Base-by-base conservation (phyloP, 192 early-diverging fungal species). In the Coemansia sp. region DNA sequence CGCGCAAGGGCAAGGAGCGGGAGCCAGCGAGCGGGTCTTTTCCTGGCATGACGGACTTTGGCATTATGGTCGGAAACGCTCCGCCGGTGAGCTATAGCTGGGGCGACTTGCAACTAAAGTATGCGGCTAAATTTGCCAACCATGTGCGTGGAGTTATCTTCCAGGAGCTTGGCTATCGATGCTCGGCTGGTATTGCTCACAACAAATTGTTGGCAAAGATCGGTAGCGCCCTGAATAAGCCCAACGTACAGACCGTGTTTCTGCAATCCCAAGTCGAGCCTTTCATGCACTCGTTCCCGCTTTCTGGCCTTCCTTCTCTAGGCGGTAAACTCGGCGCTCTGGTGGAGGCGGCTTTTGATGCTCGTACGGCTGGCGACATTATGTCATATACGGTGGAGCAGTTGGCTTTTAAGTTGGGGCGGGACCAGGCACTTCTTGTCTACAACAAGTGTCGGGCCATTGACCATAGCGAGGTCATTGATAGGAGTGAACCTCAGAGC, bases 121-220 rank as follows among this genome's bases (percentile, higher is more conserved):
- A 91, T 24, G 95, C 87, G 0, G 92, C 94, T 1, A 74, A 83
- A 13, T 71, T 95, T 53, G 85, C 88, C 33, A 71, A 68, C 14
- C 78, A 90, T 34, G 85, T 96, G 28, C 86, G 96, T 28, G 13
- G 39, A 21, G 60, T 69, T 13, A 66, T 97, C 13, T 84, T 71
- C 18, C 74, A 85, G 23, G 88, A 92, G 64, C 84, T 95, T 0
- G 81, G 86, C 3, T 95, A 92, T 62, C 93, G 90, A 0, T 93
- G 93, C 26, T 92, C 91, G 6, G 87, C 89, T 14, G 90, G 89
- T 8, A 87, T 98, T 24, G 87, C 93, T 6, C 93, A 94, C 73
- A 95, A 94, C 74, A 91, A 91, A 46, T 87, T 88, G 3, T 73
- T 95, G 20, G 90, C 93, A 2, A 98, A 98, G 70, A 76, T 98